These are phyloP conservation scores for Paraphoma sp. DNA, from an alignment of 2,329 filamentous ascomycete species.

Conservation along the genomic window DNA sequence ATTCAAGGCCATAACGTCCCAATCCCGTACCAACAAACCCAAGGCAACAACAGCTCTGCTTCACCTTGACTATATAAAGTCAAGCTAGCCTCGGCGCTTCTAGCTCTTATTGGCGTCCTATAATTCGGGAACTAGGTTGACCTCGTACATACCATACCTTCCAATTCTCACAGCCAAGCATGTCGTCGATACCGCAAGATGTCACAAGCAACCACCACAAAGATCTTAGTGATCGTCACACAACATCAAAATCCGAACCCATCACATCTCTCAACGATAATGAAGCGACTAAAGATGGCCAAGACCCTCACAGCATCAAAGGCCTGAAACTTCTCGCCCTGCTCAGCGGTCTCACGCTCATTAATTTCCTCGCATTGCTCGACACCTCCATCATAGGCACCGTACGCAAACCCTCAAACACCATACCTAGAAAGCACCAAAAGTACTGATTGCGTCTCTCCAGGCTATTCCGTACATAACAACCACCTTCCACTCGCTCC, in stretches of 20 bases:
- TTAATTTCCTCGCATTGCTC: slow-evolving; percentile 29
- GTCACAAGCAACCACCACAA: background rate
- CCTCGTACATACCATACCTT: background rate
- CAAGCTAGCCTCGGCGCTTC: background rate
- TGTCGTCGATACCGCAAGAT: background rate
- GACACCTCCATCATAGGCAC: slow-evolving; percentile 37
- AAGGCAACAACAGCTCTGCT: background rate
- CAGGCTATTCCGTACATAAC: slow-evolving; percentile 36
- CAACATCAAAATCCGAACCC: background rate
- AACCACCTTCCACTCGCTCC: slow-evolving; percentile 29
- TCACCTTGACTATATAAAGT: too few relatives aligned
- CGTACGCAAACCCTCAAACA: too few relatives aligned
- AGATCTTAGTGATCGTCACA: too few relatives aligned
- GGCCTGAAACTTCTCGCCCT: slow-evolving; percentile 19
- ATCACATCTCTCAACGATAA: background rate
- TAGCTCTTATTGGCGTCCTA: background rate
- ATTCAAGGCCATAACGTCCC: background rate
- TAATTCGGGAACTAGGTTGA: too few relatives aligned
- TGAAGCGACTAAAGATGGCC: background rate
- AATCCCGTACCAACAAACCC: background rate
- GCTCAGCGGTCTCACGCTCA: slow-evolving; percentile 23
- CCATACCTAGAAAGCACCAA: too few relatives aligned
- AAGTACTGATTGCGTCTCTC: too few relatives aligned
- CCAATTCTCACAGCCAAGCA: background rate
- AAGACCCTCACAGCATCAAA: slow-evolving; percentile 7